These are phyloP conservation scores for Toxoplasma gondii DNA, from an alignment of 169 alveolate genomes.

Conservation along the genomic window DNA sequence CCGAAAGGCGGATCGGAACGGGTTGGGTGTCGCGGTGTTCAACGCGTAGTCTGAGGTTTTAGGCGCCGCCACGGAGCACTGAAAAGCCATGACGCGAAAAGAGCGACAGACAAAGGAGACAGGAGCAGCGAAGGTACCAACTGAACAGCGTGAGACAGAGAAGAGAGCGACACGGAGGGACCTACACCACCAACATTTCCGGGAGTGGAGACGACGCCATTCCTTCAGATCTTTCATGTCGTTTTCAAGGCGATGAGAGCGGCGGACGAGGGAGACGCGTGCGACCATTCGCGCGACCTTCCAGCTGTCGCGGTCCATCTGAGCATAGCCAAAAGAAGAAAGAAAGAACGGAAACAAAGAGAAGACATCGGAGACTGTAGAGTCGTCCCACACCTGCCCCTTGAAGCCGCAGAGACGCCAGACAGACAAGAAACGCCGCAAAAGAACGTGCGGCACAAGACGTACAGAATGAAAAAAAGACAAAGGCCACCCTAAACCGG, in stretches of 20 bases:
- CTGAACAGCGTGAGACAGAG: too few relatives aligned
- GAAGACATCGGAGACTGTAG: background rate
- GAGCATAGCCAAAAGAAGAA: background rate
- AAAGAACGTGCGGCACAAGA: too few relatives aligned
- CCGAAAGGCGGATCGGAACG: too few relatives aligned
- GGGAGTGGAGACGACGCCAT: conserved; percentile 80
- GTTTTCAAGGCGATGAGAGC: conserved; percentile 72
- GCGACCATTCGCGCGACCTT: conserved; percentile 78
- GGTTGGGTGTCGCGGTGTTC: too few relatives aligned
- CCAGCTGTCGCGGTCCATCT: conserved; percentile 82
- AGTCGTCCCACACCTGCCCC: background rate
- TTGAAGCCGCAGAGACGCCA: background rate
- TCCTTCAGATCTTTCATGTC: conserved; percentile 73
- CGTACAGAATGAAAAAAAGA: too few relatives aligned
- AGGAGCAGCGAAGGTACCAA: too few relatives aligned
- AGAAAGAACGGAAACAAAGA: background rate
- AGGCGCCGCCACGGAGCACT: too few relatives aligned
- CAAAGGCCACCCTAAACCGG: too few relatives aligned
- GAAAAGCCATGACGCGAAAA: too few relatives aligned
- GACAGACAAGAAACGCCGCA: background rate
- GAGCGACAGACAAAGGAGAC: too few relatives aligned
- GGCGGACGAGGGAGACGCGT: conserved; percentile 76
- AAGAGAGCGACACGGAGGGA: background rate
- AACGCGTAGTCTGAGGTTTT: too few relatives aligned
- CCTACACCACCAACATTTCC: conserved; percentile 77